A percentile compares a stretch with the other conserved stretches of the same genome.
Conservation (phyloP, 352 stramenopile species). For the Pythium sp. region DNA sequence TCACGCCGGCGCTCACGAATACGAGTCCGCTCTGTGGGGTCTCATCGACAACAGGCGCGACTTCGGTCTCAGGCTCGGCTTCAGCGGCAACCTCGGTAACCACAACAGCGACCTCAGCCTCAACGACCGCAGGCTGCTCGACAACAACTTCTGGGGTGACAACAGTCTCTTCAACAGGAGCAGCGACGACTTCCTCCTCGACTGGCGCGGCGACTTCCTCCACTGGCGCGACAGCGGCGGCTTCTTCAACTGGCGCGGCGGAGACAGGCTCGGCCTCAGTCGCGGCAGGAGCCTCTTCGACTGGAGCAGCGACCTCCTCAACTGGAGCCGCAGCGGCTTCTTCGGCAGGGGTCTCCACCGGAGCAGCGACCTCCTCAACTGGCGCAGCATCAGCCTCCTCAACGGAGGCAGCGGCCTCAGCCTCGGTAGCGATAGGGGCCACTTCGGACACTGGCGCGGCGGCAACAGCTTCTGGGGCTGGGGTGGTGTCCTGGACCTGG, state of each 20-base stretch:
- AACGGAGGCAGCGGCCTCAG: neutral
- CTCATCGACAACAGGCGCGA: conserved; percentile 17
- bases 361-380: conserved; percentile 13
- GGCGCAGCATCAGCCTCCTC: conserved; percentile 13
- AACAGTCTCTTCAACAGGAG: conserved; percentile 18
- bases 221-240: conserved; percentile 9
- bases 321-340: conserved; percentile 14
- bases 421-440: conserved; percentile 2
- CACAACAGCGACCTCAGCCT: conserved; percentile 10
- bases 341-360: conserved; percentile 22
- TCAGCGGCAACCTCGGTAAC: conserved; percentile 10
- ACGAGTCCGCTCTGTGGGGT: conserved; percentile 23
- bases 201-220: conserved; percentile 21
- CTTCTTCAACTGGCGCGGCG: conserved; percentile 9
- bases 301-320: conserved; percentile 13
- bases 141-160: conserved; percentile 8
- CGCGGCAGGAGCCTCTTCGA: conserved; percentile 6
- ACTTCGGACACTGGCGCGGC: neutral
- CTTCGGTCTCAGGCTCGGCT: conserved; percentile 15
- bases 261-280: conserved; percentile 17
- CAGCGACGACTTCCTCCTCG: conserved; percentile 18
- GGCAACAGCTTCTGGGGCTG: conserved; percentile 1
- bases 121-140: neutral
- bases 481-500: conserved; percentile 31
- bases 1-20: conserved; percentile 44